Evolutionary conservation across 306 rosid genomes (phyloP), one percentile per base, ranked within the genome.

Genomic region (Cyamopsis tetragonoloba): DNA sequence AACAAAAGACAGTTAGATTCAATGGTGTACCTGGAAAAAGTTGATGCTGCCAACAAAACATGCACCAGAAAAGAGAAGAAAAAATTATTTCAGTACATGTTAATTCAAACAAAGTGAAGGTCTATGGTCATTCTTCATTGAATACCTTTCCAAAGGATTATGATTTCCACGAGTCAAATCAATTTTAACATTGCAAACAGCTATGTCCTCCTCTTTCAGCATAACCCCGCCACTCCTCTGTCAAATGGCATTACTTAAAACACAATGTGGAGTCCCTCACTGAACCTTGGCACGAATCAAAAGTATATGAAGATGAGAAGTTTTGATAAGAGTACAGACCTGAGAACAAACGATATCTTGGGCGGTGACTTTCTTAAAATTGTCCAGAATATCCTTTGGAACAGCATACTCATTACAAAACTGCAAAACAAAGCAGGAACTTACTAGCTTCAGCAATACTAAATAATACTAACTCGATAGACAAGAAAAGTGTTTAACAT

Each of bases 361-460:
- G 9, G 96, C 87, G 34, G 97, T 93, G 73, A 89, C 91, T 18
- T 84, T 83, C 82, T 84, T 89, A 74, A 87, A 89, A 65, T 88
- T 67, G 32, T 88, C 91, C 63, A 89, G 60, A 79, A 80, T 82
- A 69, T 88, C 86, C 84, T 82, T 93, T 12, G 97, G 98, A 51
- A 93, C 95, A n/a, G 97, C 82, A 86, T 93, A 93, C 71, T 89
- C 96, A 23, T 89, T 93, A 74, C 97, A 89, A 49, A 89, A 93
- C 98, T 93, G 86, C 74, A 78, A 77, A 30, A 61, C 20, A 32
- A 71, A 44, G 44, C 24, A 46, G 49, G 18, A 55, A 22, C 12
- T 17, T 67, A 50, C 11, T 49, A 47, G 62, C 12, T 53, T 62
- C 70, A 17, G 35, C 41, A 39, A 17, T 20, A 64, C 32, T 24